Percentiles rank a stretch among this genome's conserved stretches.
phyloP scores from a whole-genome alignment of 495 filamentous ascomycete species.

The Daldinia bambusicola region DNA sequence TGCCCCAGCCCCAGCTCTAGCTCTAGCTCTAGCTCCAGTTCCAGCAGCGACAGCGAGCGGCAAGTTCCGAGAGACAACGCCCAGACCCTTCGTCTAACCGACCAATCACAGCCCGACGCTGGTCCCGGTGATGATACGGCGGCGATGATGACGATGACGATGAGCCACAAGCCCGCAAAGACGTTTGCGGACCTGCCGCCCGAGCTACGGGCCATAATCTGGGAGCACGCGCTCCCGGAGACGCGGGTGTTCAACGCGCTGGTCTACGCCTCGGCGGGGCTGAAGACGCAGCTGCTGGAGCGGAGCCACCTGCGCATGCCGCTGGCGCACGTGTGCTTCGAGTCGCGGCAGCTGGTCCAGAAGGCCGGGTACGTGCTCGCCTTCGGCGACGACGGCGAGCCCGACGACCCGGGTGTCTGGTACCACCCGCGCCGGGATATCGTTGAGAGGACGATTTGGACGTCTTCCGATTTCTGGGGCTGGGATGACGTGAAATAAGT shows the following conservation, averaged over 20 bases:
- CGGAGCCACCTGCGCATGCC: slow-evolving; percentile 34
- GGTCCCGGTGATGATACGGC: neutral
- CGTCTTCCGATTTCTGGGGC: slow-evolving; percentile 35
- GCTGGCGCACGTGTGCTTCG: slow-evolving; percentile 44
- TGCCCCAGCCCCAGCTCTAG: too few relatives aligned
- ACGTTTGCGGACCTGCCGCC: slow-evolving; percentile 44
- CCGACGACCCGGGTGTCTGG: slow-evolving; percentile 44
- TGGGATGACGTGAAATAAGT: neutral
- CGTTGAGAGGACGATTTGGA: slow-evolving; percentile 43
- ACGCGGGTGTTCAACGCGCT: slow-evolving; percentile 45
- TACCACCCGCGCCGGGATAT: slow-evolving; percentile 42
- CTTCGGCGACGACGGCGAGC: slow-evolving; percentile 38
- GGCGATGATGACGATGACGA: neutral
- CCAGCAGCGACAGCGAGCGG: neutral
- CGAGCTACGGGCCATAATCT: slow-evolving; percentile 49
- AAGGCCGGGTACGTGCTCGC: slow-evolving; percentile 39
- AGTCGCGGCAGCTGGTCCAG: slow-evolving; percentile 44
- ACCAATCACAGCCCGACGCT: neutral
- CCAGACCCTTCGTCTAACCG: neutral
- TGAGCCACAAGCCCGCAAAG: slow-evolving; percentile 4
- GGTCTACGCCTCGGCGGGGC: slow-evolving; percentile 35
- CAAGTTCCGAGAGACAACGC: neutral
- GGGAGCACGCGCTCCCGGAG: slow-evolving; percentile 46
- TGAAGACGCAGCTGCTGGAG: slow-evolving; percentile 42
- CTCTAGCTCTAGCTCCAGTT: too few relatives aligned